Evolutionary conservation across 179 eudicot species (phyloP).

Genomic region (Spergularia azorica): DNA sequence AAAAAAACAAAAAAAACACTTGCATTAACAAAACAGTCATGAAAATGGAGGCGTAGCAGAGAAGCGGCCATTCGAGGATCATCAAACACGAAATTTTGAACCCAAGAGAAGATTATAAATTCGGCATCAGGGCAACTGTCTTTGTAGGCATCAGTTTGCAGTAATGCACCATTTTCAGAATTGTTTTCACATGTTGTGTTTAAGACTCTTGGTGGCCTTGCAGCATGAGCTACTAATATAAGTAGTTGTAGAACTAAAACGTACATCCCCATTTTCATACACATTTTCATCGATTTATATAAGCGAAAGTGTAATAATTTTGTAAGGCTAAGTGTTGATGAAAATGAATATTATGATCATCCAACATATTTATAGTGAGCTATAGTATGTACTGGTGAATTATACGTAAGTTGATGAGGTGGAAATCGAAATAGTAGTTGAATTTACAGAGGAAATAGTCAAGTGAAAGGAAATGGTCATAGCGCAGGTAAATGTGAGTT

Average conservation of each 20-base stretch:
- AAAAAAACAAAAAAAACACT: background rate
- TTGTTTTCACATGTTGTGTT: conserved; percentile 36
- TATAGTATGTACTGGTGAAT: background rate
- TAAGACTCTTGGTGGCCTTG: conserved; percentile 22
- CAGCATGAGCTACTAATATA: conserved; percentile 12
- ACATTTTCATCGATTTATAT: background rate
- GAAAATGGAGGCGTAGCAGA: conserved; percentile 82
- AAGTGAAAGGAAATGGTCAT: conserved; percentile 20
- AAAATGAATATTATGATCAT: background rate
- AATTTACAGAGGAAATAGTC: conserved; percentile 23
- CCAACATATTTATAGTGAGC: conserved; percentile 20
- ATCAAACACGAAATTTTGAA: conserved; percentile 48
- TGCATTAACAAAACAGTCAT: conserved; percentile 89
- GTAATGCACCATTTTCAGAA: conserved; percentile 29
- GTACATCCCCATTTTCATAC: background rate
- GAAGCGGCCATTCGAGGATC: conserved; percentile 91
- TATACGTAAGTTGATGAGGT: too few species aligned
- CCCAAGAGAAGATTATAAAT: conserved; percentile 57
- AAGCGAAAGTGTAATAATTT: too few species aligned
- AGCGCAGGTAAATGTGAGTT: background rate
- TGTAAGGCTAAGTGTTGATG: background rate
- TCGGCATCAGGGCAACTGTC: conserved; percentile 73
- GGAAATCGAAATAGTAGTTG: conserved; percentile 6
- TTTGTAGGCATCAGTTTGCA: conserved; percentile 38
- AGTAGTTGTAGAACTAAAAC: conserved; percentile 21